Evolutionary conservation across 805 yeast genomes (phyloP).

Genomic region (Monosporozyma aquatica): DNA sequence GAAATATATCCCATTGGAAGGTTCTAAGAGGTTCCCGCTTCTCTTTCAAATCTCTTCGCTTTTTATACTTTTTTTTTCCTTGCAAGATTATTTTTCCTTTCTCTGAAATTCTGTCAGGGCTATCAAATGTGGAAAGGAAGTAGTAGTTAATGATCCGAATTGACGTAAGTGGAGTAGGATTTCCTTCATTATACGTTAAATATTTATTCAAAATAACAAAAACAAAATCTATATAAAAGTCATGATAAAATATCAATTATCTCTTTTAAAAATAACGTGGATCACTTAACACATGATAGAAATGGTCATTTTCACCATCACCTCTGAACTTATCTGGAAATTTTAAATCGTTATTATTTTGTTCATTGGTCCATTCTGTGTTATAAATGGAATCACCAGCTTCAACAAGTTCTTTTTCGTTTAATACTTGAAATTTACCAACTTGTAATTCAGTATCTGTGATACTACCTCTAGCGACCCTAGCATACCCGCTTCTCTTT

Average conservation of each 20-base stretch:
- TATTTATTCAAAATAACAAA: too few relatives aligned
- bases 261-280: slow-evolving; percentile 60
- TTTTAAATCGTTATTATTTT: slow-evolving; percentile 47
- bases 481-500: slow-evolving; percentile 85
- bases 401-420: slow-evolving; percentile 29
- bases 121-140: too few relatives aligned
- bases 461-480: slow-evolving; percentile 85
- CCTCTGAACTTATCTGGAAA: slow-evolving; percentile 79
- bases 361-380: slow-evolving; percentile 44
- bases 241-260: background rate
- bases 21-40: too few relatives aligned
- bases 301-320: slow-evolving; percentile 88
- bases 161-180: too few relatives aligned
- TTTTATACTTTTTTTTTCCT: background rate
- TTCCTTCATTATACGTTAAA: too few relatives aligned
- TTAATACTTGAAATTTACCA: slow-evolving; percentile 68
- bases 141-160: too few relatives aligned
- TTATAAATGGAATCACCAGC: slow-evolving; percentile 39
- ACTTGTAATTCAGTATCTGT: slow-evolving; percentile 96
- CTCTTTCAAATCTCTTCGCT: background rate
- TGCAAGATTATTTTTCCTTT: too few relatives aligned
- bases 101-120: too few relatives aligned
- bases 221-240: background rate
- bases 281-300: slow-evolving; percentile 89
- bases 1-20: too few relatives aligned